Conservation (phyloP, 257 asterid species). For the Asclepias syriaca region DNA sequence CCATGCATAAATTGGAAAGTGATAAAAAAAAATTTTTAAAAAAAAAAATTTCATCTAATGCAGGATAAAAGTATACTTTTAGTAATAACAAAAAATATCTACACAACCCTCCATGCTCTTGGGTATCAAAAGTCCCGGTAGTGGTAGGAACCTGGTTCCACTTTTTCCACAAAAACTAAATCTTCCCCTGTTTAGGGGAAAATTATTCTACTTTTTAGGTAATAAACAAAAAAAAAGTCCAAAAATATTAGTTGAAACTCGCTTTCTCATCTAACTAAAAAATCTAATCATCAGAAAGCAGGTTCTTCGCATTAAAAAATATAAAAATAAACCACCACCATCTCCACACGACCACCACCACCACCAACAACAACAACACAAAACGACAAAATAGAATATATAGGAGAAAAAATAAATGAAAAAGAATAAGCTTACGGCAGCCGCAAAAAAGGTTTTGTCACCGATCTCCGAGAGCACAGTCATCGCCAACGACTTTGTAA, state of each 20-base stretch:
- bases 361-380: no score
- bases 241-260: background rate
- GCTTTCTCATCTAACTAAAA: background rate
- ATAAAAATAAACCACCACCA: background rate
- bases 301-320: background rate
- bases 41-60: background rate
- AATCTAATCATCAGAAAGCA: background rate
- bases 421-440: conserved; percentile 54
- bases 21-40: background rate
- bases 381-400: no score
- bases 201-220: background rate
- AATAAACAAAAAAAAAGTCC: background rate
- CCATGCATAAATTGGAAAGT: background rate
- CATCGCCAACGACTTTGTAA: conserved; percentile 92
- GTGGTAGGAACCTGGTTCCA: conserved; percentile 16
- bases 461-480: conserved; percentile 90
- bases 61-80: background rate
- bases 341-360: no score
- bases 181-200: background rate
- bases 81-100: background rate
- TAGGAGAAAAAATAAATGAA: background rate
- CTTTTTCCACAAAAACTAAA: background rate
- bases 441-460: conserved; percentile 91
- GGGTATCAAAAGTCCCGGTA: background rate
- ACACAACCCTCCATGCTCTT: background rate